These are phyloP conservation scores for Rhytidiadelphus loreus DNA, from an alignment of 225 moss, liverwort and hornwort genomes.

Conservation along the genomic window DNA sequence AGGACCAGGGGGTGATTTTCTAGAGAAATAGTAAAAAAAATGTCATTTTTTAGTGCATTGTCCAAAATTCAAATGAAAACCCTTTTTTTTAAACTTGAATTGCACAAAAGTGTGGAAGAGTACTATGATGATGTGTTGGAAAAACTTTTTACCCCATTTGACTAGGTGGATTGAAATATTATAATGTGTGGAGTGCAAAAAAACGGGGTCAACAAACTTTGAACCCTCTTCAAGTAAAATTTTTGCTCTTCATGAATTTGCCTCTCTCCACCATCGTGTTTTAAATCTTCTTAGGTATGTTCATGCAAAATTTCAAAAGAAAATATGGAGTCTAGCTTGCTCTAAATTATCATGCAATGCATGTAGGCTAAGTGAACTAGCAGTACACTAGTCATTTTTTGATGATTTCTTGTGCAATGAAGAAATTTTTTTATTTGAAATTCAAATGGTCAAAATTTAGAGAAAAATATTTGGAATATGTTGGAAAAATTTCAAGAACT, in stretches of 20 bases:
- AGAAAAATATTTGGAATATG: neutral
- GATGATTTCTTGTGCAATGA: no score
- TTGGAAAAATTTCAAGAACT: no score
- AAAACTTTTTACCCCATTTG: neutral
- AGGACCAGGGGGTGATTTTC: neutral
- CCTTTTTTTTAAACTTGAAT: fast-evolving
- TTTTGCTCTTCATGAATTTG: neutral
- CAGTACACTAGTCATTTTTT: no score
- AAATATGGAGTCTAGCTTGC: neutral
- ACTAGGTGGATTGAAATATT: neutral
- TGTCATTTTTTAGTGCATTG: neutral
- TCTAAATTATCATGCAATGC: neutral
- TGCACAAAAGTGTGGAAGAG: neutral
- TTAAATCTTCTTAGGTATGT: neutral
- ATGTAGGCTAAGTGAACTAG: neutral
- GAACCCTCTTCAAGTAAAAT: neutral
- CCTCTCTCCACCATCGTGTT: neutral
- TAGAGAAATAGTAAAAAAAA: neutral
- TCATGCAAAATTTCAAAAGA: neutral
- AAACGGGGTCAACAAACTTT: fast-evolving
- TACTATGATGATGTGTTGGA: neutral
- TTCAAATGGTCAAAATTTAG: neutral
- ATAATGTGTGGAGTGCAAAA: neutral
- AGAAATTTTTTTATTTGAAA: no score
- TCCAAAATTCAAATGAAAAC: neutral